phyloP scores from a whole-genome alignment of 345 rosid species.

The Sisymbrium altissimum region DNA sequence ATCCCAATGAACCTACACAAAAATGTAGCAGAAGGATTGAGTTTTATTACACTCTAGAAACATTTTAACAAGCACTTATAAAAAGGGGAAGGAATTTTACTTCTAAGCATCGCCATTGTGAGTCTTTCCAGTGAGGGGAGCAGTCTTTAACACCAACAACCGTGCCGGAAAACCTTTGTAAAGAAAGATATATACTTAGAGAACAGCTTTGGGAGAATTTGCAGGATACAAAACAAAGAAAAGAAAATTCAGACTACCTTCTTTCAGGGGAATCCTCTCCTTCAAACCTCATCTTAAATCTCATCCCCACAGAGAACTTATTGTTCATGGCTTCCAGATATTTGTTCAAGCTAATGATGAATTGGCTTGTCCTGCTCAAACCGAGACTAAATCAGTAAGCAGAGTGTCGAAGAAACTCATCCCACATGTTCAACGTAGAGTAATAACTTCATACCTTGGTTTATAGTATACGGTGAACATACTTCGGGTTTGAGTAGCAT shows the following conservation, averaged over 20 bases:
- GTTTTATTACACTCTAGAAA: neutral
- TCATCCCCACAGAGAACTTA: constrained; percentile 69
- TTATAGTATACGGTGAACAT: constrained; percentile 84
- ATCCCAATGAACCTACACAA: constrained; percentile 86
- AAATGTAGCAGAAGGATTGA: neutral
- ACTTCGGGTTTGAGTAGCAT: constrained; percentile 62
- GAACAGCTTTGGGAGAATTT: constrained; percentile 4
- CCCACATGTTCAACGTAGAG: neutral
- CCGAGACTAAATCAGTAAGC: constrained; percentile 13
- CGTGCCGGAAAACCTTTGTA: constrained; percentile 80
- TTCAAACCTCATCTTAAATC: constrained; percentile 90
- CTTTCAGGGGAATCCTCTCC: constrained; percentile 91
- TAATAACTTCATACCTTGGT: constrained; percentile 58
- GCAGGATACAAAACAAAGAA: neutral
- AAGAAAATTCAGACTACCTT: constrained; percentile 44
- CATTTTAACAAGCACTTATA: constrained; percentile 15
- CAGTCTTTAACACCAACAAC: constrained; percentile 76
- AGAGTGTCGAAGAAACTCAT: neutral
- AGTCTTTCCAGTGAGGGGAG: constrained; percentile 75
- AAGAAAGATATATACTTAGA: neutral
- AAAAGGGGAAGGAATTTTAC: constrained; percentile 36
- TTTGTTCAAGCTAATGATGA: constrained; percentile 77
- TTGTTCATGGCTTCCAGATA: constrained; percentile 62
- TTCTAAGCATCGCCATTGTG: constrained; percentile 80
- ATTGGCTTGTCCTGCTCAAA: constrained; percentile 76